phyloP scores from a whole-genome alignment of 306 rosid genomes.

The Lotus japonicus region DNA sequence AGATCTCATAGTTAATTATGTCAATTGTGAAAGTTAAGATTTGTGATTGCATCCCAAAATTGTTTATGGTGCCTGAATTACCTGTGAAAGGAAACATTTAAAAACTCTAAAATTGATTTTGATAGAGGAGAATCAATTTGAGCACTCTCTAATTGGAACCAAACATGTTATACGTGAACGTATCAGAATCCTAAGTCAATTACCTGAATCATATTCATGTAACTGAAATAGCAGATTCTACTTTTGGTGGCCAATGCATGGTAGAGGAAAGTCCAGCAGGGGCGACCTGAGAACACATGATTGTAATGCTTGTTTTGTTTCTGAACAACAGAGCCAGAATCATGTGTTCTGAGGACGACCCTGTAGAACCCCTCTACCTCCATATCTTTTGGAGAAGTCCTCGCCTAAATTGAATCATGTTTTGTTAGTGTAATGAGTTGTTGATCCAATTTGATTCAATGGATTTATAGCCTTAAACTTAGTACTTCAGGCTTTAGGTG shows the following conservation, averaged over 20 bases:
- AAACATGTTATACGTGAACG: not conserved
- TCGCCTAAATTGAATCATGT: not conserved
- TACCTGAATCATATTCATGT: not conserved
- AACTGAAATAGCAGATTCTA: too few relatives aligned
- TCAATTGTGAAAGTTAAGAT: too few relatives aligned
- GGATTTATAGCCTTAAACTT: slow-evolving; percentile 17
- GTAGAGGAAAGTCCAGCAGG: slow-evolving; percentile 49
- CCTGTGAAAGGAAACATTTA: too few relatives aligned
- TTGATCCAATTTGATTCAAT: not conserved
- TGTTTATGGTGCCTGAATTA: too few relatives aligned
- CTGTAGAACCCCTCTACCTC: slow-evolving; percentile 47
- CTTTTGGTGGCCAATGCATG: not conserved
- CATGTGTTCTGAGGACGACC: slow-evolving; percentile 62
- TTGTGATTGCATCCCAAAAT: too few relatives aligned
- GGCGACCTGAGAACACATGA: slow-evolving; percentile 95
- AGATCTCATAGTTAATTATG: too few relatives aligned
- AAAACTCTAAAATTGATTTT: too few relatives aligned
- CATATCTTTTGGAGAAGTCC: not conserved
- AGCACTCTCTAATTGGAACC: too few relatives aligned
- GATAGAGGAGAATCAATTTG: too few relatives aligned
- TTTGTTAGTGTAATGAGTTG: slow-evolving; percentile 1
- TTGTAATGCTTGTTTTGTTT: too few relatives aligned
- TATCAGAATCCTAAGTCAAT: not conserved
- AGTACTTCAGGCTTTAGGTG: slow-evolving; percentile 30
- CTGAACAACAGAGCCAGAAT: not conserved